Percentiles rank a stretch among this genome's conserved stretches.
Conservation (phyloP, 1,284 basidiomycete species). For the Leccinum solheimii region DNA sequence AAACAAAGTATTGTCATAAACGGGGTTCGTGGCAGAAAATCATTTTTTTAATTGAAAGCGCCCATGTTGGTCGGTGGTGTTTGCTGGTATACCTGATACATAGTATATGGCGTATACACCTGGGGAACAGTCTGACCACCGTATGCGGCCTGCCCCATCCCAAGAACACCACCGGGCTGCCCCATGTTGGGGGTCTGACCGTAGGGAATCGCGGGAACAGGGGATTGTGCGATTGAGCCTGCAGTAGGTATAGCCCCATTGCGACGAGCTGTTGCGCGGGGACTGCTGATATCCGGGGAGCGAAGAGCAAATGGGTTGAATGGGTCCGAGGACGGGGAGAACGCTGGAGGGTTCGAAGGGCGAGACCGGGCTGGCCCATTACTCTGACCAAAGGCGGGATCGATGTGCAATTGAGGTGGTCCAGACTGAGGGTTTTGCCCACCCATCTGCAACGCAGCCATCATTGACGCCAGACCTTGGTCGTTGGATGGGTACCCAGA, state of each 20-base stretch:
- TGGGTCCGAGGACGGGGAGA: conserved; percentile 66
- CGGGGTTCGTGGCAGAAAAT: conserved; percentile 29
- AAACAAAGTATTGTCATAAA: conserved; percentile 42
- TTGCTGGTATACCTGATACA: conserved; percentile 79
- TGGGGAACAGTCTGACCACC: conserved; percentile 64
- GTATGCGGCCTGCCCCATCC: conserved; percentile 66
- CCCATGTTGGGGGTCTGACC: conserved; percentile 61
- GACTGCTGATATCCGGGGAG: conserved; percentile 57
- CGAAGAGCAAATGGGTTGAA: conserved; percentile 75
- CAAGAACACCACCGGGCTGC: conserved; percentile 55
- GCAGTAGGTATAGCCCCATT: conserved; percentile 36
- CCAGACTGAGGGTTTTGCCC: conserved; percentile 79
- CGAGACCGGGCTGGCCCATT: conserved; percentile 43
- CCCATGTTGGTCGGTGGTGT: conserved; percentile 71
- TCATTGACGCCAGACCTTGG: conserved; percentile 82
- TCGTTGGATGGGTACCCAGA: conserved; percentile 78
- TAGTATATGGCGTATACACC: conserved; percentile 70
- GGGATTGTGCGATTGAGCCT: conserved; percentile 40
- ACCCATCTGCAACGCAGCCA: conserved; percentile 85
- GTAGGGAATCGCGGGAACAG: conserved; percentile 52
- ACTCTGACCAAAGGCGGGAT: conserved; percentile 54
- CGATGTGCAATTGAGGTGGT: conserved; percentile 71
- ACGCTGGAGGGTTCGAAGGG: conserved; percentile 51
- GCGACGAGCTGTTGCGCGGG: conserved; percentile 54
- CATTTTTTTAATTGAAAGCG: conserved; percentile 61